Evolutionary conservation across 2,329 filamentous ascomycete genomes (phyloP).

Genomic region (Plectosphaerella sp.): DNA sequence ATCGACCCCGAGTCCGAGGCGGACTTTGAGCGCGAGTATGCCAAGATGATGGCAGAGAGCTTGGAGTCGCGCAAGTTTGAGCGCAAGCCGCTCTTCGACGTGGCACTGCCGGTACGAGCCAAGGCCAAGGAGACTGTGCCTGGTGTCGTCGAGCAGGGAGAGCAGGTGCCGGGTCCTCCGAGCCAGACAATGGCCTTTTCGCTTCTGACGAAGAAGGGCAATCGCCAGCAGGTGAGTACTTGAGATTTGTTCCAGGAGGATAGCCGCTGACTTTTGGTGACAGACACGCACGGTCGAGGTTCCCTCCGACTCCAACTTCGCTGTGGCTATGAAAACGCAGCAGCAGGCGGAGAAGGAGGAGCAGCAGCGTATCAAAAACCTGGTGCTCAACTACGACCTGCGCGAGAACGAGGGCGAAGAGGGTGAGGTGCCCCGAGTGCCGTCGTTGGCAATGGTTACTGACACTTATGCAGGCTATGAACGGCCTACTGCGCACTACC

Average conservation of each 20-base stretch:
- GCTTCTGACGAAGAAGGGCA: slow-evolving; percentile 90
- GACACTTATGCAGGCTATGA: slow-evolving; percentile 45
- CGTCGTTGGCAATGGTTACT: slow-evolving; percentile 40
- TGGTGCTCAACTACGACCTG: slow-evolving; percentile 94
- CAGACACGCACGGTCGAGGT: slow-evolving; percentile 89
- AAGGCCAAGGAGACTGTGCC: slow-evolving; percentile 35
- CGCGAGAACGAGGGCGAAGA: slow-evolving; percentile 76
- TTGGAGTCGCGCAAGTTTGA: slow-evolving; percentile 94
- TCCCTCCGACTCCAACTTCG: slow-evolving; percentile 87
- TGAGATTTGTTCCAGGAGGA: not conserved
- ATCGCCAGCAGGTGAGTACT: slow-evolving; percentile 74
- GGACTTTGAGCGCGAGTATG: slow-evolving; percentile 96
- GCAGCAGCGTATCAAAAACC: slow-evolving; percentile 96
- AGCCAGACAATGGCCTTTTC: slow-evolving; percentile 87
- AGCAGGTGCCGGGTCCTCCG: slow-evolving; percentile 4
- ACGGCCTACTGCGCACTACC: slow-evolving; percentile 39
- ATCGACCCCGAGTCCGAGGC: slow-evolving; percentile 91
- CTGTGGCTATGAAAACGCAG: slow-evolving; percentile 91
- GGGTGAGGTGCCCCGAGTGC: slow-evolving; percentile 42
- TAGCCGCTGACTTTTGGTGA: slow-evolving; percentile 10
- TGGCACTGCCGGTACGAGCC: slow-evolving; percentile 86
- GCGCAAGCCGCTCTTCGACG: slow-evolving; percentile 89
- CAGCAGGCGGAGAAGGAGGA: slow-evolving; percentile 94
- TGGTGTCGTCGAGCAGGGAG: not conserved
- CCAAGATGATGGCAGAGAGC: slow-evolving; percentile 97